phyloP scores from a whole-genome alignment of 2,329 filamentous ascomycete genomes.

The Rugonectria rugulosa region DNA sequence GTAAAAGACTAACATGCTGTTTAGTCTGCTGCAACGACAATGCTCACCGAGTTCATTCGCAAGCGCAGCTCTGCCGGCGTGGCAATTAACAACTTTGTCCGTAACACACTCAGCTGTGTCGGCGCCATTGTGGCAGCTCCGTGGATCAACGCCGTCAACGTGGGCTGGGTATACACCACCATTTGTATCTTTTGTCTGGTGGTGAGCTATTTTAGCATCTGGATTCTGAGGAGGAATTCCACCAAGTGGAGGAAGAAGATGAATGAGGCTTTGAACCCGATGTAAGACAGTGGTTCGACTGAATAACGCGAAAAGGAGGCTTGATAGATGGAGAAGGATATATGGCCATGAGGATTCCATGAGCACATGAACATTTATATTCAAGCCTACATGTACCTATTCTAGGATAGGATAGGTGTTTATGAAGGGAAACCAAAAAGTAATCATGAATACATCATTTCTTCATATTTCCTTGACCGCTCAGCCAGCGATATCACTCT shows the following conservation, averaged over 20 bases:
- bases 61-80: slow-evolving; percentile 74
- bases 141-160: slow-evolving; percentile 73
- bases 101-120: slow-evolving; percentile 80
- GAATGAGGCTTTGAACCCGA: slow-evolving; percentile 59
- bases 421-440: background rate
- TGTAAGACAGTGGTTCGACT: too few species aligned
- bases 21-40: slow-evolving; percentile 72
- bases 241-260: slow-evolving; percentile 70
- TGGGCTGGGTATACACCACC: slow-evolving; percentile 78
- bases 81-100: slow-evolving; percentile 81
- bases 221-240: slow-evolving; percentile 66
- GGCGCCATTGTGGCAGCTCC: slow-evolving; percentile 75
- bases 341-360: background rate
- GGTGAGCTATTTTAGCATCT: slow-evolving; percentile 65
- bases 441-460: background rate
- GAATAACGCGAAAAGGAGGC: too few species aligned
- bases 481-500: background rate
- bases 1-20: slow-evolving; percentile 14
- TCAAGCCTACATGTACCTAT: background rate
- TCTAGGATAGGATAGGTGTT: background rate
- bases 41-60: slow-evolving; percentile 87
- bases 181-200: slow-evolving; percentile 61
- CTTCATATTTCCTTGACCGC: background rate
- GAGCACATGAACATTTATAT: background rate
- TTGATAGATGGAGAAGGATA: too few species aligned